These are phyloP conservation scores for Buxus sempervirens DNA, from an alignment of 164 flowering plant genomes.

Conservation along the genomic window DNA sequence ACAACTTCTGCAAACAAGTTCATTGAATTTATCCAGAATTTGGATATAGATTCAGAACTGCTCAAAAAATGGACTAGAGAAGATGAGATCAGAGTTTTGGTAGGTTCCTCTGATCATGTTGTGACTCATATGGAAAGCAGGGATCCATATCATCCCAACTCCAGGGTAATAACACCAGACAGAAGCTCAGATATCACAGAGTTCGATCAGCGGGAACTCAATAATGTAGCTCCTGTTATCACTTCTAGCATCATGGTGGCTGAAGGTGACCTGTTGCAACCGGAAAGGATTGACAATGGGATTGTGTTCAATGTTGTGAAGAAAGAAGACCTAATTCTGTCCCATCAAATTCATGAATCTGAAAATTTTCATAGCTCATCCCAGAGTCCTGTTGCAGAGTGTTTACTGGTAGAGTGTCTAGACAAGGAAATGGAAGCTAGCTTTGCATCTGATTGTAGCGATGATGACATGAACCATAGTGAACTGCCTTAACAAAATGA, in stretches of 20 bases:
- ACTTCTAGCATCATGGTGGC: slow-evolving; percentile 41
- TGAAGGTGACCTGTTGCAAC: slow-evolving; percentile 71
- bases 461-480: no score
- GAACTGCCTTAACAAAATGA: no score
- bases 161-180: slow-evolving; percentile 41
- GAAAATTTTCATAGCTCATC: slow-evolving; percentile 15
- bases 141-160: slow-evolving; percentile 38
- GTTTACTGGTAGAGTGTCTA: slow-evolving; percentile 49
- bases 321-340: slow-evolving; percentile 35
- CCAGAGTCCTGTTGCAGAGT: slow-evolving; percentile 37
- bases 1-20: no score
- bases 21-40: no score
- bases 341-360: slow-evolving; percentile 27
- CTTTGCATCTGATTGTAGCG: slow-evolving; percentile 38
- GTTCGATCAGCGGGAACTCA: slow-evolving; percentile 32
- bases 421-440: slow-evolving; percentile 49
- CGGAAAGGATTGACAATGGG: slow-evolving; percentile 51
- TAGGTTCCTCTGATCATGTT: no score
- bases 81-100: no score
- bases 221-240: slow-evolving; percentile 18
- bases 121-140: no score
- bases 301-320: slow-evolving; percentile 54
- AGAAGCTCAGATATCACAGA: slow-evolving; percentile 40
- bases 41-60: no score
- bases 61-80: no score